These are phyloP conservation scores for Entoloma clypeatum DNA, from an alignment of 1,284 basidiomycete genomes.

Conservation along the genomic window DNA sequence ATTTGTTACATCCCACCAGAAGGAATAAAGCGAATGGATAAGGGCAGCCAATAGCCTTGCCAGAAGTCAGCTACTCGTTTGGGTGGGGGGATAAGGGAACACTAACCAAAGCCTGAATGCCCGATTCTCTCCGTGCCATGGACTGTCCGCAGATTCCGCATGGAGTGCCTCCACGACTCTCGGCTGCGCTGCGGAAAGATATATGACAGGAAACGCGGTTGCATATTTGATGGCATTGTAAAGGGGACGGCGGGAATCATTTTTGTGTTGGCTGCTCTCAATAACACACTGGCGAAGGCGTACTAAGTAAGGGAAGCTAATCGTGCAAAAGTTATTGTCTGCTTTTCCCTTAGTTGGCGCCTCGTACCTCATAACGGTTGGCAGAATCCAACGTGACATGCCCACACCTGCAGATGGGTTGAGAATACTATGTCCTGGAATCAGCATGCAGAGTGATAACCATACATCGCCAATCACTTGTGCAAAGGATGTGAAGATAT, in stretches of 20 bases:
- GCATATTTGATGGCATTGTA: slow-evolving; percentile 97
- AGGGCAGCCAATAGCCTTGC: slow-evolving; percentile 80
- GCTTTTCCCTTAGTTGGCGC: neutral
- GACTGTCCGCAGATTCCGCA: slow-evolving; percentile 39
- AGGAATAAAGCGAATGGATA: slow-evolving; percentile 92
- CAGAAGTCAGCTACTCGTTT: slow-evolving; percentile 7
- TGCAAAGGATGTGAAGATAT: slow-evolving; percentile 94
- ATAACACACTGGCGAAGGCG: slow-evolving; percentile 92
- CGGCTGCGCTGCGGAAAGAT: slow-evolving; percentile 84
- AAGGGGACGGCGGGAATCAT: slow-evolving; percentile 70
- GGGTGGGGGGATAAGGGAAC: slow-evolving; percentile 4
- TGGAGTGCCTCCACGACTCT: slow-evolving; percentile 57
- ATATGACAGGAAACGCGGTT: slow-evolving; percentile 96
- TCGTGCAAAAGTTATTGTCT: slow-evolving; percentile 8
- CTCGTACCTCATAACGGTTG: slow-evolving; percentile 81
- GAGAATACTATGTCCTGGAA: slow-evolving; percentile 73
- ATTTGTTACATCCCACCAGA: slow-evolving; percentile 99
- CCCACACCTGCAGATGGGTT: slow-evolving; percentile 60
- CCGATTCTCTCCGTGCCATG: slow-evolving; percentile 75
- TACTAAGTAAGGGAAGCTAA: slow-evolving; percentile 85
- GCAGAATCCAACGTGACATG: slow-evolving; percentile 70
- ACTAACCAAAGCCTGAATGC: slow-evolving; percentile 82
- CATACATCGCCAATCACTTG: slow-evolving; percentile 96
- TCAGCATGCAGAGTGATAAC: slow-evolving; percentile 79
- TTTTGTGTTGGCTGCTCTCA: slow-evolving; percentile 73